Conservation (phyloP, 495 filamentous ascomycete genomes). For the Oidiodendron maius region DNA sequence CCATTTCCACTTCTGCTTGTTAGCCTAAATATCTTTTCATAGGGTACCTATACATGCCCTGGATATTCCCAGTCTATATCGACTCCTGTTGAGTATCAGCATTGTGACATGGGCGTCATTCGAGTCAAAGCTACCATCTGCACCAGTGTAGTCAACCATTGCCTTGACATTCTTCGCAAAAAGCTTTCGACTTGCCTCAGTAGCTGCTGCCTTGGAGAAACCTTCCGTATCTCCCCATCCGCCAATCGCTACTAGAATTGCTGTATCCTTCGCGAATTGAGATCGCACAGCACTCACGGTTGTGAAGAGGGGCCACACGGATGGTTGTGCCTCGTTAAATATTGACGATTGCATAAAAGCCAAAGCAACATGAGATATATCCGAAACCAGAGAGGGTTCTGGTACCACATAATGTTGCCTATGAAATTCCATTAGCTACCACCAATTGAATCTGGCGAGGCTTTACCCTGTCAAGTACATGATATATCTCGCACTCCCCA, state of each 20-base stretch:
- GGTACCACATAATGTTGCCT: conserved; percentile 51
- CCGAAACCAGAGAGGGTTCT: conserved; percentile 33
- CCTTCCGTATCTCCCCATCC: conserved; percentile 67
- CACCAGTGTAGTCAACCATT: conserved; percentile 56
- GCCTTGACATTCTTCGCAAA: conserved; percentile 61
- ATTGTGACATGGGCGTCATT: not conserved
- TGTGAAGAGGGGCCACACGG: conserved; percentile 55
- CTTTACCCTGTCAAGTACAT: conserved; percentile 57
- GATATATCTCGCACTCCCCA: conserved; percentile 35
- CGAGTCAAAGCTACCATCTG: conserved; percentile 41
- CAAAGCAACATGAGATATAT: conserved; percentile 60
- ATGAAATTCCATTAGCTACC: not conserved
- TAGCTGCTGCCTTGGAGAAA: conserved; percentile 52
- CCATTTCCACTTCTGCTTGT: conserved; percentile 55
- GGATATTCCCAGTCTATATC: conserved; percentile 84
- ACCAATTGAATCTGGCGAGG: too few species aligned
- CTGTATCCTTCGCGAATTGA: conserved; percentile 52
- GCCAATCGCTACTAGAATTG: conserved; percentile 65
- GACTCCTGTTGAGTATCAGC: conserved; percentile 27
- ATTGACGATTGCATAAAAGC: conserved; percentile 56
- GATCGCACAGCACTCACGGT: conserved; percentile 48
- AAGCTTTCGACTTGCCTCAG: conserved; percentile 39
- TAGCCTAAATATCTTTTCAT: not conserved
- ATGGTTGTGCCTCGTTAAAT: conserved; percentile 49
- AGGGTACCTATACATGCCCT: conserved; percentile 31